phyloP scores from a whole-genome alignment of 2,329 filamentous ascomycete genomes.

The Cytospora mali region DNA sequence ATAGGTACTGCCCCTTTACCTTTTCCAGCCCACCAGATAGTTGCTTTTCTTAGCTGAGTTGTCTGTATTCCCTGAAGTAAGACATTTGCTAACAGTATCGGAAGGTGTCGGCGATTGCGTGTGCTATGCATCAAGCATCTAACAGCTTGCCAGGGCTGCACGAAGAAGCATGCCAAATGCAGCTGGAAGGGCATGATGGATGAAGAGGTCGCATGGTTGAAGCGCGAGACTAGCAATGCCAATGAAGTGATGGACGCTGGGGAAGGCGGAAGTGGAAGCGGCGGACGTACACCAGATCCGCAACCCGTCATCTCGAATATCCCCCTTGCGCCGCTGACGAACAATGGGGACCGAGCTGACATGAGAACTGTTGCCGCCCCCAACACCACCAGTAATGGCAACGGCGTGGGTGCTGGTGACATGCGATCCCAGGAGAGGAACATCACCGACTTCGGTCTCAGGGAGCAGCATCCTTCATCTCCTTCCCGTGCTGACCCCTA shows the following conservation, averaged over 20 bases:
- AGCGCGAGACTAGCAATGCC: constrained; percentile 35
- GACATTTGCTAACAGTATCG: background rate
- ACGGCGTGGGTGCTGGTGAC: background rate
- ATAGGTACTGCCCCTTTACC: constrained; percentile 50
- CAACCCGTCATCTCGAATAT: constrained; percentile 3
- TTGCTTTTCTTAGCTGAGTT: background rate
- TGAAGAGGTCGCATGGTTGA: constrained; percentile 57
- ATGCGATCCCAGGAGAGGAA: background rate
- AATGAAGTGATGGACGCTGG: constrained; percentile 25
- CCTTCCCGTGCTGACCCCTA: constrained; percentile 20
- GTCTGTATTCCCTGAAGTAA: background rate
- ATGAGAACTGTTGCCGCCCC: constrained; percentile 15
- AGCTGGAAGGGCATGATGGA: constrained; percentile 81
- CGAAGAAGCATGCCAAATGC: constrained; percentile 88
- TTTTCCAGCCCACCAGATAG: background rate
- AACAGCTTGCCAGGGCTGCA: constrained; percentile 84
- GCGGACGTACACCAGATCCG: constrained; percentile 29
- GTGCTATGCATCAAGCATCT: constrained; percentile 85
- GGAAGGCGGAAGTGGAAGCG: constrained; percentile 32
- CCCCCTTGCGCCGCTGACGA: background rate
- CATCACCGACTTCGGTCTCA: constrained; percentile 16
- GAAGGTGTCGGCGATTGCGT: constrained; percentile 70
- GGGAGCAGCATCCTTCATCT: constrained; percentile 15
- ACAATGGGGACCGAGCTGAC: constrained; percentile 13
- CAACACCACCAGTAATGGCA: background rate